Percentiles rank a stretch among this genome's conserved stretches.
Evolutionary conservation across 2,329 filamentous ascomycete genomes (phyloP).

Genomic region (Phialophora macrospora): DNA sequence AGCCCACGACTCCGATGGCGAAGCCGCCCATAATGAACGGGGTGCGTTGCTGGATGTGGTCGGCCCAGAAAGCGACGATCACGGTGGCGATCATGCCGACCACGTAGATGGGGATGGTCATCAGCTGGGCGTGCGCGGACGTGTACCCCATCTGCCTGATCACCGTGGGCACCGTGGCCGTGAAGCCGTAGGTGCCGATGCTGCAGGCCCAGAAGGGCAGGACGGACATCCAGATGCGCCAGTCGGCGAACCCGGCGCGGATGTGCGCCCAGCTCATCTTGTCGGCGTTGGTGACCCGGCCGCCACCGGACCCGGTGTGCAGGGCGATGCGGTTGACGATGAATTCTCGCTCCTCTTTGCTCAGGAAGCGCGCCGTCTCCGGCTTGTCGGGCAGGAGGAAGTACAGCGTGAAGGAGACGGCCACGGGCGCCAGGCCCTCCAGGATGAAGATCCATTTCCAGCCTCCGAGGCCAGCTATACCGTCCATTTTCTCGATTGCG

Average conservation of each 20-base stretch:
- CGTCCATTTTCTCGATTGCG: constrained; percentile 54
- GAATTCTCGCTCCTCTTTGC: constrained; percentile 66
- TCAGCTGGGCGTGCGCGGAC: constrained; percentile 48
- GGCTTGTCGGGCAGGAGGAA: constrained; percentile 75
- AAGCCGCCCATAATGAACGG: constrained; percentile 67
- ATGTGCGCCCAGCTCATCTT: constrained; percentile 71
- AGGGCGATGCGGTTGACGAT: constrained; percentile 67
- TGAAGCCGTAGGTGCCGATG: constrained; percentile 37
- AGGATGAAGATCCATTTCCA: constrained; percentile 65
- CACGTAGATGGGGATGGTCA: constrained; percentile 51
- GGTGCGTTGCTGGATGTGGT: constrained; percentile 62
- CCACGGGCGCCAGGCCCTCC: constrained; percentile 56
- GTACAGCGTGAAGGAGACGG: constrained; percentile 58
- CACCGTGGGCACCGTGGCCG: constrained; percentile 44
- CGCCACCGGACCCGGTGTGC: constrained; percentile 64
- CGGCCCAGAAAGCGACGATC: constrained; percentile 55
- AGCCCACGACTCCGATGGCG: constrained; percentile 63
- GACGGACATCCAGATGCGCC: constrained; percentile 64
- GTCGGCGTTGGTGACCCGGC: constrained; percentile 62
- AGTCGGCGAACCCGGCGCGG: constrained; percentile 65
- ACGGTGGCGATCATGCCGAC: constrained; percentile 68
- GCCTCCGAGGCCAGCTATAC: constrained; percentile 48
- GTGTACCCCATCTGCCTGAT: constrained; percentile 49
- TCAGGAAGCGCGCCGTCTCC: constrained; percentile 73
- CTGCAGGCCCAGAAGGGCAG: constrained; percentile 38